Base-by-base conservation (phyloP, 306 rosid species). In the Dryas drummondii region DNA sequence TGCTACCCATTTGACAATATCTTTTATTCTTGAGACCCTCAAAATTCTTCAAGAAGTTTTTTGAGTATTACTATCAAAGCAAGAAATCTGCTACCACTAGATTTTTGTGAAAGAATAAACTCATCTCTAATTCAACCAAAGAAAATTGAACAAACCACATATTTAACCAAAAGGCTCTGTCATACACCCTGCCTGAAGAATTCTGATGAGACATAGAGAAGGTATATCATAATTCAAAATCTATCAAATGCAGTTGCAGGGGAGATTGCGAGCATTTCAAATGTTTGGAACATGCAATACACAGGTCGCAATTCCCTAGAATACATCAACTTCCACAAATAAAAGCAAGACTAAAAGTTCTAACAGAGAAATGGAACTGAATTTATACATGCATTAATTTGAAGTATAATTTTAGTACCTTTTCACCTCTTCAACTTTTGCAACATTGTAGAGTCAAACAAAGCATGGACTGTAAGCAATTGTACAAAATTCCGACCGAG, bases 391-490 rank as follows among this genome's bases (percentile, higher is more conserved):
- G 40, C 6, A 0, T 15, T 48, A 47, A 6, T 16, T 14, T 22
- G 46, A 64, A 11, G 51, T 6, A 74, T 4, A 62, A 40, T 10
- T 13, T 53, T 12, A 14, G 16, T 75, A 75, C 73, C 79, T 53
- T 6, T 53, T 51, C 60, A 66, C 72, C 52, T 16, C 42, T 42
- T 75, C 73, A 19, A 7, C 71, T 22, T 7, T 65, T 7, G 72
- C 71, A 64, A 75, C 65, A 44, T 66, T 13, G 13, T 22, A 57
- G 37, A 75, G 72, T n/a, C 73, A 65, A 42, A 54, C 64, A 42
- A 75, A 54, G 58, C 66, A 52, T 8, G 79, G 66, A n/a, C 14
- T 4, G 26, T 44, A 57, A 66, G 47, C 56, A 22, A 65, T 53
- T 52, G 66, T 42, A 11, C 16, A n/a, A 19, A 42, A 75, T 6